Conservation (phyloP, 2,329 filamentous ascomycete species). For the Rutstroemia sp. region DNA sequence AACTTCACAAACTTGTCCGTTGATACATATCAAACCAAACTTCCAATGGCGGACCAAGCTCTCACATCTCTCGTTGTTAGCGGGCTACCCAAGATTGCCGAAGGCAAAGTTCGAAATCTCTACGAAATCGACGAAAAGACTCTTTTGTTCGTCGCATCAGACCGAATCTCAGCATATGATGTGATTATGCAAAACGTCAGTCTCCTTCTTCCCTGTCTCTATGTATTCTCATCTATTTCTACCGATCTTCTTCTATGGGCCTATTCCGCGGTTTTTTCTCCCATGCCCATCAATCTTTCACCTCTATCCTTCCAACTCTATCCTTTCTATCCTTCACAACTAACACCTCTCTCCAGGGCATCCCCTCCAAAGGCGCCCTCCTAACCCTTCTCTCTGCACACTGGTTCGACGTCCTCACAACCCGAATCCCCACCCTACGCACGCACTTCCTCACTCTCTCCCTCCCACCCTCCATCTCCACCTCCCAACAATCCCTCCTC, state of each 20-base stretch:
- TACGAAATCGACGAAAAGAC: slow-evolving; percentile 64
- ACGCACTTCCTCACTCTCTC: slow-evolving; percentile 56
- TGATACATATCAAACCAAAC: neutral
- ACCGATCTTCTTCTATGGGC: slow-evolving; percentile 19
- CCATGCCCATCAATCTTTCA: slow-evolving; percentile 29
- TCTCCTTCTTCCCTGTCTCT: slow-evolving; percentile 36
- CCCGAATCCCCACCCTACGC: slow-evolving; percentile 47
- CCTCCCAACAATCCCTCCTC: slow-evolving; percentile 35
- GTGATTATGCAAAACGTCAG: slow-evolving; percentile 74
- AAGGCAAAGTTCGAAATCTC: slow-evolving; percentile 71
- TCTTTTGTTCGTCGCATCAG: slow-evolving; percentile 77
- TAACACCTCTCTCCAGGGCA: slow-evolving; percentile 40
- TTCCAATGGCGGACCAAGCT: slow-evolving; percentile 1
- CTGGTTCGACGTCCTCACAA: slow-evolving; percentile 59
- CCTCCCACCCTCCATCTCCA: slow-evolving; percentile 44
- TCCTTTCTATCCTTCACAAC: slow-evolving; percentile 20
- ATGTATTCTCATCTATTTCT: neutral
- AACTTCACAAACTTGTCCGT: neutral
- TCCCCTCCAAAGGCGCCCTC: slow-evolving; percentile 60
- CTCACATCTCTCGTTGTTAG: neutral
- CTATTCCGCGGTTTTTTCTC: neutral
- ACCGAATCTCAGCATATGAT: slow-evolving; percentile 94
- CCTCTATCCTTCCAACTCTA: slow-evolving; percentile 12
- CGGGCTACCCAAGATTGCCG: slow-evolving; percentile 6
- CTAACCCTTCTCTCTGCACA: slow-evolving; percentile 59